Base-by-base conservation (phyloP, 139 green algal species). In the Chlorella vulgaris region DNA sequence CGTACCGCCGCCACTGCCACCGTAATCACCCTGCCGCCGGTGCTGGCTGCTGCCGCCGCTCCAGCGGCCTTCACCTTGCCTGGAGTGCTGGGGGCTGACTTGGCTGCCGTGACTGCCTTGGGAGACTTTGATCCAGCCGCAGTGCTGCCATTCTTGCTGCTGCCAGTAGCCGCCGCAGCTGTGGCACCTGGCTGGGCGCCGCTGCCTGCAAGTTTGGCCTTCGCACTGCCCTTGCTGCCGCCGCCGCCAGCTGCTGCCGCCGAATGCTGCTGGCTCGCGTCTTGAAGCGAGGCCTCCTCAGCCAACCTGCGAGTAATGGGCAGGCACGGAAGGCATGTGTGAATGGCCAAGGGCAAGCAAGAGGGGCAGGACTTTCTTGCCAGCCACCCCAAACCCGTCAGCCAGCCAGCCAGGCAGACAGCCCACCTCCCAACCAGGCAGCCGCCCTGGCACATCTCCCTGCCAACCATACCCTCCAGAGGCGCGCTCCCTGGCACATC, bases 271-370 rank as follows among this genome's bases (percentile, higher is more conserved):
- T 61, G 24, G 67, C 43, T 35, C 35, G 60, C 40, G 22, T 85
- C 80, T 38, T 60, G 78, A 67, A 88, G n/a, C 4, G 74, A 83
- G 5, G 80, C 80, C 70, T 88, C 66, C 31, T 77, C 43, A 0
- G 78, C 69, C 28, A 82, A 26, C 33, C 76, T 76, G 76, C 76
- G 55, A n/a, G n/a, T n/a, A n/a, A n/a, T n/a, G 0, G 15, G 47
- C 47, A 29, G 21, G 70, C 47, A 47, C 47, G n/a, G 7, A 6
- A 76, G 42, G 74, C n/a, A n/a, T n/a, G n/a, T n/a, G n/a, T n/a
- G n/a, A n/a, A n/a, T n/a, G n/a, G n/a, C n/a, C n/a, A n/a, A n/a
- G n/a, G n/a, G n/a, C n/a, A n/a, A n/a, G n/a, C n/a, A n/a, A n/a
- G n/a, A n/a, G n/a, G n/a, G n/a, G n/a, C n/a, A n/a, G n/a, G n/a